Evolutionary conservation across 2,329 filamentous ascomycete genomes (phyloP).

Genomic region (Fusarium pseudocircinatum): DNA sequence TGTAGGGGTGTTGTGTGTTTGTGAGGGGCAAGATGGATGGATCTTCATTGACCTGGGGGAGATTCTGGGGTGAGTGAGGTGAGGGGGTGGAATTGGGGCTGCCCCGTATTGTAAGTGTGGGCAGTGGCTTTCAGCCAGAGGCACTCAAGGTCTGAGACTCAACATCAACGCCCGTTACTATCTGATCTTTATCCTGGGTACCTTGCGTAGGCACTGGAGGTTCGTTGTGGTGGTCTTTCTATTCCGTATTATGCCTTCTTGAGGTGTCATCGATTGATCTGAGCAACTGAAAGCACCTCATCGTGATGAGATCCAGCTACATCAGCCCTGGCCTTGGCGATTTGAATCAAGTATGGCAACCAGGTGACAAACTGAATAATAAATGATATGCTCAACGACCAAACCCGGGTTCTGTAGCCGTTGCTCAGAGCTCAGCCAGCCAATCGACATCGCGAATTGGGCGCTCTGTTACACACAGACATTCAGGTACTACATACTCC

Average conservation of each 20-base stretch:
- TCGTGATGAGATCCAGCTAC: not conserved
- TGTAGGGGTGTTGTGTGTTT: constrained; percentile 1
- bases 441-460: constrained; percentile 12
- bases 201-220: not conserved
- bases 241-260: not conserved
- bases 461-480: not conserved
- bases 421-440: not conserved
- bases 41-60: constrained; percentile 18
- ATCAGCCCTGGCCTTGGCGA: not conserved
- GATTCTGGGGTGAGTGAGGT: constrained; percentile 22
- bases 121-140: constrained; percentile 18
- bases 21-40: constrained; percentile 21
- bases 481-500: constrained; percentile 15
- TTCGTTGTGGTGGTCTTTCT: not conserved
- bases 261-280: not conserved
- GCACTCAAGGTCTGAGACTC: not conserved
- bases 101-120: constrained; percentile 2
- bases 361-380: not conserved
- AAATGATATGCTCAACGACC: not conserved
- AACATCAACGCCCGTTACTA: constrained; percentile 2
- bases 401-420: constrained; percentile 4
- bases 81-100: constrained; percentile 14
- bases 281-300: not conserved
- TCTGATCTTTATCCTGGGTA: not conserved
- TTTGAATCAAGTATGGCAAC: not conserved